Base-by-base conservation (phyloP, 176 grass and related monocot species). In the Elymus sibiricus region DNA sequence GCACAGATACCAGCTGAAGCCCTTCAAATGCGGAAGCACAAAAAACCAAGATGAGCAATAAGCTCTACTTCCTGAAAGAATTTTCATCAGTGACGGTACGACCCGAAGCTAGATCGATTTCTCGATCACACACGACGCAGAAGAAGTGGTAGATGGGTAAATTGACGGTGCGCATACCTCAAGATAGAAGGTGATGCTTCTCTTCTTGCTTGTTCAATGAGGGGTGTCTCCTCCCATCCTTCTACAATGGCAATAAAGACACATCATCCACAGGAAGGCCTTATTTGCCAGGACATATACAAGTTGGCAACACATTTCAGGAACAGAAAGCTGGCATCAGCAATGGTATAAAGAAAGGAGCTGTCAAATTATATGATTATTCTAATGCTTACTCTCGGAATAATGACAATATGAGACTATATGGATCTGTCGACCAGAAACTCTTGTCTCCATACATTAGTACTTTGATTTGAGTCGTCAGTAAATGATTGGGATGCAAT, bases 161-260 rank as follows among this genome's bases (percentile, higher is more conserved):
- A 35, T 6, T 24, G 22, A 32, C 31, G 27, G n/a, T 53, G 9
- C 60, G 5, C 42, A 11, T 83, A 90, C 84, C 84, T 87, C 15
- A 68, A 67, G 55, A 65, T 78, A 47, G 35, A 83, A 74, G 84
- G 47, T 51, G 58, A 87, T 87, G 28, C 42, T 26, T 9, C 73
- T 43, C 73, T 74, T 24, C 26, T 84, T 90, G 71, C 53, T 78
- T 79, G 86, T 38, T 72, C 74, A 53, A 86, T 60, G 37, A 7
- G 49, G 49, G 16, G 49, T 53, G 86, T 80, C 64, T 39, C 67
- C 75, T 74, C 59, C 83, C 79, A 90, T 83, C 49, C 78, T 68
- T 8, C 46, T n/a, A 38, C 59, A 29, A 78, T 80, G 77, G 21
- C 58, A 80, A 75, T 11, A 67, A 21, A 34, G 27, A 55, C 46